Evolutionary conservation across 139 green algal species (phyloP).

Genomic region (Trebouxia sp.): DNA sequence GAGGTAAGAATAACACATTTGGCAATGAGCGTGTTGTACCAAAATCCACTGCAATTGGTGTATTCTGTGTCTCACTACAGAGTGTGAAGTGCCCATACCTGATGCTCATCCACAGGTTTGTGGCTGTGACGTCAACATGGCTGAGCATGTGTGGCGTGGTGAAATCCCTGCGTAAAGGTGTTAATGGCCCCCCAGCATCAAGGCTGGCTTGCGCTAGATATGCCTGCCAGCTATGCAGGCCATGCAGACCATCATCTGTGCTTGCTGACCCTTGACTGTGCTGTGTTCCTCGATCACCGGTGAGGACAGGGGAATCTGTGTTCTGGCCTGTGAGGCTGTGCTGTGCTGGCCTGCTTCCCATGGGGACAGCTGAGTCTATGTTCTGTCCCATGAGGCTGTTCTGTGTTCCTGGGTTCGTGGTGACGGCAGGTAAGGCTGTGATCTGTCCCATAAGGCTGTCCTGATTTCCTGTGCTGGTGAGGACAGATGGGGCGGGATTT

Average conservation of each 20-base stretch:
- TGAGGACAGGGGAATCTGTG: background rate
- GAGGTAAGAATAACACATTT: background rate
- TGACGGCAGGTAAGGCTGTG: no score
- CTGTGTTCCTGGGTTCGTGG: no score
- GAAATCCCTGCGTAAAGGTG: slow-evolving; percentile 43
- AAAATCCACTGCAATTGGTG: background rate
- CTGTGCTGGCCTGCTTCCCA: no score
- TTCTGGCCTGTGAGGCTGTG: no score
- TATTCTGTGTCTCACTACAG: background rate
- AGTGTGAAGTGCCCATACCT: slow-evolving; percentile 30
- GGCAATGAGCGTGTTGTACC: background rate
- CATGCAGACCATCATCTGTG: background rate
- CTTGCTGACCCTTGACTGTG: slow-evolving; percentile 41
- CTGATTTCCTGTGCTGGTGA: no score
- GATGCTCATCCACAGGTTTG: slow-evolving; percentile 72
- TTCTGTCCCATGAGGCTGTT: no score
- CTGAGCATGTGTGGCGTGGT: slow-evolving; percentile 40
- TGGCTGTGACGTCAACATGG: slow-evolving; percentile 20
- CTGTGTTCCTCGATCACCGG: background rate
- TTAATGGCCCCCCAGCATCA: slow-evolving; percentile 30
- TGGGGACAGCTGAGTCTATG: no score
- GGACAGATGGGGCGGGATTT: no score
- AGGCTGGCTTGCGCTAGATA: background rate
- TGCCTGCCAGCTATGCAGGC: slow-evolving; percentile 25
- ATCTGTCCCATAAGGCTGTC: no score